Evolutionary conservation across 495 filamentous ascomycete species (phyloP), one percentile per base, ranked within the genome.

Genomic region (Annulohypoxylon stygium): DNA sequence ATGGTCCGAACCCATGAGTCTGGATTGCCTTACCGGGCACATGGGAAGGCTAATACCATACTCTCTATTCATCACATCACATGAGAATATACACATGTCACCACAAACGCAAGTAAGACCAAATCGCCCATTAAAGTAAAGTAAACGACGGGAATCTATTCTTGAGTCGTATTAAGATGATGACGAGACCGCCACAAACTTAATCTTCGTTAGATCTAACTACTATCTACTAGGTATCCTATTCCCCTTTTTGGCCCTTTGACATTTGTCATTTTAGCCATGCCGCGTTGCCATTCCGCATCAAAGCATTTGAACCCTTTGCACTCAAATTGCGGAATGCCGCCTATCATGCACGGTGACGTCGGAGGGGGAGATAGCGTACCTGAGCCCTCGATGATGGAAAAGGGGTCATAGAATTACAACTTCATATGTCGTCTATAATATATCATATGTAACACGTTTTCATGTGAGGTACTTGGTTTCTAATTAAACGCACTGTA

Each of bases 291-390:
- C 45, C 23, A 62, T 26, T 9, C 51, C 23, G 20, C 39, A 26
- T 33, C 18, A 16, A n/a, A 37, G 39, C 47, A 54, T 6, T 30
- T 30, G 5, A 30, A 30, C 30, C 30, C 30, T 30, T 30, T 30
- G 30, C 55, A 61, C 36, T 16, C 16, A 41, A 55, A 33, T 26
- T 54, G 23, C 26, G 23, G 55, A 53, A 74, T 74, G 36, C 58
- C 45, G 67, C 67, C 45, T 74, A 47, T 43, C 50, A 70, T 74
- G 71, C 67, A 70, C 18, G 53, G 63, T 74, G 71, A 74, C 67
- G 71, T 74, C 45, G 33, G 61, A 12, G 2, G 37, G 2, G 37
- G 30, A 50, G 50, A 59, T 25, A 20, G 61, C 30, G 54, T 53
- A 61, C 36, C 8, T 23, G 26, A 41, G 39, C 34, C 12, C 34